Evolutionary conservation across 1,284 basidiomycete genomes (phyloP).

Genomic region (Trametes pubescens): DNA sequence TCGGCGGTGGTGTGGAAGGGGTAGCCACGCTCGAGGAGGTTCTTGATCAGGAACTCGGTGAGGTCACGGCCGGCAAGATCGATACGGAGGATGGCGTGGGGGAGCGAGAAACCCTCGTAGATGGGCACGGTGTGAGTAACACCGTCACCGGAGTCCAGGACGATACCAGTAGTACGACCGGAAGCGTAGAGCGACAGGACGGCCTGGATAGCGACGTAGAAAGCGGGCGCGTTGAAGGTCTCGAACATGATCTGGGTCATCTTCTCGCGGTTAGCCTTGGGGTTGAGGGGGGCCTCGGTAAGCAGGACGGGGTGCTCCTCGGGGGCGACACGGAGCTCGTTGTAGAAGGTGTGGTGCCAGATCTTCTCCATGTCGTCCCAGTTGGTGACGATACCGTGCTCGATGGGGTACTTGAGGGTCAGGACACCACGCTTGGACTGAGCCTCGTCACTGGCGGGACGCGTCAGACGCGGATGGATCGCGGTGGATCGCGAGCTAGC

Average conservation of each 20-base stretch:
- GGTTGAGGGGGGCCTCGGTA: conserved; percentile 94
- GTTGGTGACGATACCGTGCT: conserved; percentile 92
- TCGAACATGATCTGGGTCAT: conserved; percentile 99
- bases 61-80: conserved; percentile 96
- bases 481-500: background rate
- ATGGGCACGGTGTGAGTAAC: conserved; percentile 95
- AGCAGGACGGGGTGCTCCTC: conserved; percentile 95
- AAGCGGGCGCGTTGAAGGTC: conserved; percentile 94
- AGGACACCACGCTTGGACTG: conserved; percentile 97
- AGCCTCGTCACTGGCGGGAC: conserved; percentile 77
- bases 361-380: conserved; percentile 98
- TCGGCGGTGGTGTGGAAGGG: conserved; percentile 94
- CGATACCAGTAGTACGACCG: conserved; percentile 93
- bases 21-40: conserved; percentile 94
- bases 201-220: conserved; percentile 95
- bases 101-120: conserved; percentile 95
- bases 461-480: background rate
- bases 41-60: conserved; percentile 93
- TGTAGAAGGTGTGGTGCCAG: conserved; percentile 94
- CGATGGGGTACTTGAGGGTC: conserved; percentile 88
- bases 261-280: conserved; percentile 95
- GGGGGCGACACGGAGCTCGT: conserved; percentile 84
- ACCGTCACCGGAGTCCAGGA: conserved; percentile 94
- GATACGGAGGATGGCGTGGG: conserved; percentile 94
- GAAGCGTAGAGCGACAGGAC: conserved; percentile 93